Evolutionary conservation across 2,329 filamentous ascomycete species (phyloP), one percentile per base, ranked within the genome.

Genomic region (Neofusicoccum kwambonambiense): DNA sequence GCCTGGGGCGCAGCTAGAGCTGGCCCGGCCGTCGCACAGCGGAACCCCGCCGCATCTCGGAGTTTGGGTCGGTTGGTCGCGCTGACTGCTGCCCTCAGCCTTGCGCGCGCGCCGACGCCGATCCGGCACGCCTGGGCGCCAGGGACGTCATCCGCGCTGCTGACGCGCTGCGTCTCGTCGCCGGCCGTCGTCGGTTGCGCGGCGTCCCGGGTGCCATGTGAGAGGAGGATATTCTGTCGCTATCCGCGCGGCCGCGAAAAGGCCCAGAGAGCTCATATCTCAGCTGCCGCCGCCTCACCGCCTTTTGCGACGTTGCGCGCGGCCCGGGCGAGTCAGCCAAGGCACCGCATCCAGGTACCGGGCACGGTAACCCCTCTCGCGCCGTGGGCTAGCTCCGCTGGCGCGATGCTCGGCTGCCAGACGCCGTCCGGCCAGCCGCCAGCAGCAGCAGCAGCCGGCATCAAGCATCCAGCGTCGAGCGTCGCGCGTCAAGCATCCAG

Each of bases 271-370:
- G 35, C 50, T 52, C 31, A 57, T 57, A 57, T 57, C 37, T 57
- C 37, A 44, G 54, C 37, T 31, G 37, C n/a, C 41, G 54, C 47
- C 37, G 15, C 4, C 54, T 58, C 54, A 58, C 54, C 54, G 54
- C 54, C 54, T 42, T 34, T 58, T 42, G 39, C 15, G 54, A 50
- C 47, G 22, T 50, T 50, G 47, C 12, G 47, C 27, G 47, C 47
- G 47, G 45, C 8, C 45, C 7, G 47, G 27, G 22, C 47, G 47
- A 50, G 22, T 31, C 47, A 50, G 22, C 27, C 22, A 50, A 15
- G 52, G 37, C 52, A 42, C 52, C 19, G 34, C 54, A 58, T 58
- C 54, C 54, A 58, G 54, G 54, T 42, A 58, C 54, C 54, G 54
- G 39, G 15, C 54, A 50, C 54, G 54, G 54, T 22, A 45, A 56